Evolutionary conservation across 345 rosid genomes (phyloP).

Genomic region (Aquilaria yunnanensis): DNA sequence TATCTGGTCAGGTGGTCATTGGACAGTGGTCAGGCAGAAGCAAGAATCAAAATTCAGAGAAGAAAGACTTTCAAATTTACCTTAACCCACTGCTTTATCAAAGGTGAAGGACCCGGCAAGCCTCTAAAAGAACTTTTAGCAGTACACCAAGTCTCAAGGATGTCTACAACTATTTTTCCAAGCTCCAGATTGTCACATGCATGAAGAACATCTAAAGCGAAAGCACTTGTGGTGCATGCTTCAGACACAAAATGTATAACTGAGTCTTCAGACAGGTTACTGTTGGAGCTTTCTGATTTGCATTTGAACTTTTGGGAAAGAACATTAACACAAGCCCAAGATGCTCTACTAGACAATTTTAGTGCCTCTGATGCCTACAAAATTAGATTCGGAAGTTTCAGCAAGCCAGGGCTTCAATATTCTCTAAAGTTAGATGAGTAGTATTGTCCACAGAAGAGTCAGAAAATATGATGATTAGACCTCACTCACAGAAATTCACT

Average conservation of each 20-base stretch:
- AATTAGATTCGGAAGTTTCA: constrained; percentile 11
- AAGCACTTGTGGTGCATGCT: constrained; percentile 53
- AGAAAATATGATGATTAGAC: no score
- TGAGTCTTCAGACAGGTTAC: constrained; percentile 43
- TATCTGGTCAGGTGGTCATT: constrained; percentile 40
- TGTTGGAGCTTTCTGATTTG: constrained; percentile 21
- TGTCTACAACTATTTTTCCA: constrained; percentile 28
- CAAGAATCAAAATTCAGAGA: constrained; percentile 16
- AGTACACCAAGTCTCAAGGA: constrained; percentile 65
- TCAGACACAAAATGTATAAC: constrained; percentile 50
- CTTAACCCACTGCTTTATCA: constrained; percentile 95
- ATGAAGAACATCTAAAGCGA: constrained; percentile 68
- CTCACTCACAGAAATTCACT: no score
- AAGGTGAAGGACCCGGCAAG: constrained; percentile 53
- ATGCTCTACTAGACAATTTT: constrained; percentile 62
- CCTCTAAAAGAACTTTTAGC: constrained; percentile 42
- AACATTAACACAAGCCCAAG: constrained; percentile 56
- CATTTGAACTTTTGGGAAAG: constrained; percentile 36
- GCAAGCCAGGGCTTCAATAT: background rate
- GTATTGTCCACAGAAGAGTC: no score
- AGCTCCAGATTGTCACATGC: constrained; percentile 41
- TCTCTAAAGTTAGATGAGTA: no score
- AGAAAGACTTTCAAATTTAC: constrained; percentile 30
- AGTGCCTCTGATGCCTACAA: constrained; percentile 78
- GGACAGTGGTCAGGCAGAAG: constrained; percentile 23